Percentiles rank a stretch among this genome's conserved stretches.
phyloP scores from a whole-genome alignment of 495 filamentous ascomycete species.

The Podospora pseudoanserina region DNA sequence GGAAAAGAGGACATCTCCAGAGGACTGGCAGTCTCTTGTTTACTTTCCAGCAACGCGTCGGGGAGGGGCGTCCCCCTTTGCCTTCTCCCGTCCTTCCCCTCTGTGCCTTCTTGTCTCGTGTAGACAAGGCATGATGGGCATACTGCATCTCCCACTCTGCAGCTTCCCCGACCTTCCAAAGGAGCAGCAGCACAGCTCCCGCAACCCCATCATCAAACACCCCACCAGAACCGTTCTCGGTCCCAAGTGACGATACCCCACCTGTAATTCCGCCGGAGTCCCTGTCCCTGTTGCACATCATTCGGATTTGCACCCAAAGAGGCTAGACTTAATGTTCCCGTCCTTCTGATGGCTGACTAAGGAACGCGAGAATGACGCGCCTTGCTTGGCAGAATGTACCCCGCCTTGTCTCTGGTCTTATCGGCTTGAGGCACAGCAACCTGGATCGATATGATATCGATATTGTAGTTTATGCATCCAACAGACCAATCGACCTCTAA shows the following conservation, averaged over 20 bases:
- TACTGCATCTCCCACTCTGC: slow-evolving; percentile 2
- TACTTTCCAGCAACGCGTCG: slow-evolving; percentile 20
- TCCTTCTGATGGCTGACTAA: slow-evolving; percentile 24
- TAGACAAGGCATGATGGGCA: slow-evolving; percentile 1
- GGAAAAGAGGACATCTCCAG: slow-evolving; percentile 9
- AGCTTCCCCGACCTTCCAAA: neutral
- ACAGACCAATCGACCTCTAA: neutral
- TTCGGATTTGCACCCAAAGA: neutral
- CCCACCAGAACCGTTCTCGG: neutral
- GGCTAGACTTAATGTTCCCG: neutral
- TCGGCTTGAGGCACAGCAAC: slow-evolving; percentile 7
- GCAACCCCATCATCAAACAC: neutral
- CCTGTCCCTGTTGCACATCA: neutral
- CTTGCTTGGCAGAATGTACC: slow-evolving; percentile 1
- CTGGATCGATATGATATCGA: neutral
- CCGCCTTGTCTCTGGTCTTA: neutral
- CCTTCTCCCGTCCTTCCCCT: slow-evolving; percentile 7
- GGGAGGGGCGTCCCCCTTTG: slow-evolving; percentile 5
- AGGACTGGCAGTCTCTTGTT: slow-evolving; percentile 19
- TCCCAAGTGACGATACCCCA: neutral
- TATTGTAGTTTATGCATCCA: neutral
- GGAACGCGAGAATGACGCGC: slow-evolving; percentile 29
- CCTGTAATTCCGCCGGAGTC: slow-evolving; percentile 1
- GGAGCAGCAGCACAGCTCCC: neutral
- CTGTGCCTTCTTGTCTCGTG: slow-evolving; percentile 12